A percentile compares a stretch with the other conserved stretches of the same genome.
These are phyloP conservation scores for Cucurbita moschata DNA, from an alignment of 306 rosid genomes.

Conservation along the genomic window DNA sequence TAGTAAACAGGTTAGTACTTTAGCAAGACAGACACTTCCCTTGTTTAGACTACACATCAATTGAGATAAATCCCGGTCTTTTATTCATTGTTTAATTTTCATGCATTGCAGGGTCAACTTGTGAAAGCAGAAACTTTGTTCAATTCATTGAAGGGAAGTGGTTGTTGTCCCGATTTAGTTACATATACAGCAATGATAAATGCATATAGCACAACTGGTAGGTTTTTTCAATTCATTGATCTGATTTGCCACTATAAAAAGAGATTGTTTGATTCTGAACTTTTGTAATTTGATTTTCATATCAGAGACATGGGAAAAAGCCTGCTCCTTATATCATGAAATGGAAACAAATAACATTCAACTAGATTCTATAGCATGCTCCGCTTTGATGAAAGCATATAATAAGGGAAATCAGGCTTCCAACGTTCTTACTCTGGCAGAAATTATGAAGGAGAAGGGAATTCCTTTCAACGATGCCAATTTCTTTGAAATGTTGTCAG, in stretches of 20 bases:
- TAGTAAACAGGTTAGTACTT: slow-evolving; percentile 60
- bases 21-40: slow-evolving; percentile 9
- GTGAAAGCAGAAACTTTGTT: slow-evolving; percentile 66
- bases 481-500: slow-evolving; percentile 74
- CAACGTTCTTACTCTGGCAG: slow-evolving; percentile 59
- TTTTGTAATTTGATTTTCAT: slow-evolving; percentile 5
- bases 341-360: slow-evolving; percentile 49
- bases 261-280: slow-evolving; percentile 8
- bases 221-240: slow-evolving; percentile 9
- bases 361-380: slow-evolving; percentile 66
- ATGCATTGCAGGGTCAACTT: slow-evolving; percentile 46
- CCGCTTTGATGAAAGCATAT: slow-evolving; percentile 75
- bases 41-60: slow-evolving; percentile 1
- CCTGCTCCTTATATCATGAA: slow-evolving; percentile 53
- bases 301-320: slow-evolving; percentile 77
- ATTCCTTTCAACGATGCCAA: slow-evolving; percentile 63
- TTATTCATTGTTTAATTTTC: slow-evolving; percentile 1
- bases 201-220: slow-evolving; percentile 63
- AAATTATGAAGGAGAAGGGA: slow-evolving; percentile 59
- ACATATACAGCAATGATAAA: slow-evolving; percentile 74
- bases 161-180: slow-evolving; percentile 56
- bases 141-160: slow-evolving; percentile 47
- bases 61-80: not conserved
- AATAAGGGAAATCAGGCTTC: slow-evolving; percentile 74
- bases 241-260: slow-evolving; percentile 8